A percentile compares a stretch with the other conserved stretches of the same genome.
Evolutionary conservation across 1,284 basidiomycete species (phyloP).

Genomic region (Sphaerobolus stellatus): DNA sequence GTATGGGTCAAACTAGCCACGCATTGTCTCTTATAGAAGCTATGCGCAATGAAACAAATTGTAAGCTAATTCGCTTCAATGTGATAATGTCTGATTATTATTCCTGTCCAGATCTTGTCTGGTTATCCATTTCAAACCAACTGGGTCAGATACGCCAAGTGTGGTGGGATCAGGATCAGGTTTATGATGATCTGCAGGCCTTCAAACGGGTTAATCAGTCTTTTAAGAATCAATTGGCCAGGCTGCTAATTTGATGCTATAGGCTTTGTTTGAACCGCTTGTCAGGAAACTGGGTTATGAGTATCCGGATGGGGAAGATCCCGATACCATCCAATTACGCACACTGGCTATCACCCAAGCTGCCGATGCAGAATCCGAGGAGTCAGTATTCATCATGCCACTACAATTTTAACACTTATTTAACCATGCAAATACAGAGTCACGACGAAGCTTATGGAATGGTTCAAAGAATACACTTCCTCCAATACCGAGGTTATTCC

Average conservation of each 20-base stretch:
- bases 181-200: not conserved
- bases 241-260: conserved; percentile 41
- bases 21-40: not conserved
- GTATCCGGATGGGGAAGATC: conserved; percentile 65
- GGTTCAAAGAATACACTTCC: not conserved
- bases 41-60: not conserved
- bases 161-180: not conserved
- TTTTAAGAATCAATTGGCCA: not conserved
- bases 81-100: not conserved
- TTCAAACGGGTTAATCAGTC: not conserved
- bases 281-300: conserved; percentile 82
- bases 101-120: conserved; percentile 1
- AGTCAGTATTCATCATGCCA: conserved; percentile 31
- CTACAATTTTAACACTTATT: not conserved
- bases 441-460: not conserved
- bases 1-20: not conserved
- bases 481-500: not conserved
- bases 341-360: conserved; percentile 73
- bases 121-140: not conserved
- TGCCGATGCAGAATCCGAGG: conserved; percentile 60
- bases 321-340: conserved; percentile 75
- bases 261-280: conserved; percentile 78
- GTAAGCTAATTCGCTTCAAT: not conserved
- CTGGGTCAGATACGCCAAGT: not conserved
- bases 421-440: not conserved